These are phyloP conservation scores for Remersonia thermophila DNA, from an alignment of 2,329 filamentous ascomycete genomes.

Conservation along the genomic window DNA sequence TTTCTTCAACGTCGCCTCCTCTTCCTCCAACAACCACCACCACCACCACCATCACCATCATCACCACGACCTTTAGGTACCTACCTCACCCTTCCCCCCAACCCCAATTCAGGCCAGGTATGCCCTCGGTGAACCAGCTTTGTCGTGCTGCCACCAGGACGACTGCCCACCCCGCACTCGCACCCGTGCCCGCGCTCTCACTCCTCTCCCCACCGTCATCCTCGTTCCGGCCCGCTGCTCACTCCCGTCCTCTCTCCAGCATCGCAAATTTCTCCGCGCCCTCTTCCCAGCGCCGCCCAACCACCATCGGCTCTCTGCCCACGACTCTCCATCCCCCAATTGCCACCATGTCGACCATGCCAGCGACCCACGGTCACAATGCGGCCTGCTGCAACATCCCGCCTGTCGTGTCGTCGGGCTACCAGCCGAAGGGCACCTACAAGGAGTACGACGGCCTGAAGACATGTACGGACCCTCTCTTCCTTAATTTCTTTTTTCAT, in stretches of 20 bases:
- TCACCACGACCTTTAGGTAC: too few relatives aligned
- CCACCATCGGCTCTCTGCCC: not conserved
- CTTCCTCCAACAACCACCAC: too few relatives aligned
- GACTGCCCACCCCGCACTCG: conserved; percentile 5
- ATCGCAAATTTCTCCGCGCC: conserved; percentile 1
- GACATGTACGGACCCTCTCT: conserved; percentile 35
- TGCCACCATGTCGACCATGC: conserved; percentile 24
- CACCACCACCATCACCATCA: too few relatives aligned
- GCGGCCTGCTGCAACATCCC: conserved; percentile 31
- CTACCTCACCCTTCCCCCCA: too few relatives aligned
- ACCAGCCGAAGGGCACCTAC: conserved; percentile 33
- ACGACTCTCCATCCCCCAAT: conserved; percentile 1
- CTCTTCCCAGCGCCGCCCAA: not conserved
- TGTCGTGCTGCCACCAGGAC: conserved; percentile 8
- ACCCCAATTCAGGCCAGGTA: conserved; percentile 6
- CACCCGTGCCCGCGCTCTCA: too few relatives aligned
- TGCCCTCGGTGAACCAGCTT: conserved; percentile 11
- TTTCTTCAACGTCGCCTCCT: too few relatives aligned
- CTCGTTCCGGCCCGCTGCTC: conserved; percentile 5
- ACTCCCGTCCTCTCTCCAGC: conserved; percentile 10
- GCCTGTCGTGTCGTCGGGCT: conserved; percentile 32
- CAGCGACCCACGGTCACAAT: conserved; percentile 26
- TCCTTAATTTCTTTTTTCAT: too few relatives aligned
- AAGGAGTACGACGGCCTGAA: conserved; percentile 31
- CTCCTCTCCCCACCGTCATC: too few relatives aligned